These are phyloP conservation scores for Kluyveromyces wickerhamii DNA, from an alignment of 805 yeast species.

Conservation along the genomic window DNA sequence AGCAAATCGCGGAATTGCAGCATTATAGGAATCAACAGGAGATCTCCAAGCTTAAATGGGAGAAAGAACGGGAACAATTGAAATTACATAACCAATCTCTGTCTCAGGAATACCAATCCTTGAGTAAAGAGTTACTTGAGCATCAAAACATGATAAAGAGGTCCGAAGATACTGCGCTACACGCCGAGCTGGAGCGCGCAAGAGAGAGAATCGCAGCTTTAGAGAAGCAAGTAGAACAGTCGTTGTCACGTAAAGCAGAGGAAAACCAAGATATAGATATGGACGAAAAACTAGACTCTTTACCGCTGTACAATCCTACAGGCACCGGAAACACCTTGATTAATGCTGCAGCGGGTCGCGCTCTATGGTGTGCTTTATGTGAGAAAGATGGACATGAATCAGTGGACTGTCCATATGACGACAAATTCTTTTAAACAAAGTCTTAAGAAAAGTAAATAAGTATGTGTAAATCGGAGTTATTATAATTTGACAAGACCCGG, in stretches of 20 bases:
- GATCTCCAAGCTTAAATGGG: conserved; percentile 16
- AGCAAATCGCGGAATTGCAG: conserved; percentile 11
- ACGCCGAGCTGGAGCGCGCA: conserved; percentile 27
- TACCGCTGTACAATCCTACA: conserved; percentile 19
- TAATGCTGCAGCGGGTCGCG: conserved; percentile 65
- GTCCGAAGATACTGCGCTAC: conserved; percentile 19
- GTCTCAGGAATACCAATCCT: conserved; percentile 21
- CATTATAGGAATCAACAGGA: conserved; percentile 12
- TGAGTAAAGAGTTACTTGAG: conserved; percentile 21
- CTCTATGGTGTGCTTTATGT: conserved; percentile 87
- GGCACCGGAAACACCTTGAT: conserved; percentile 9
- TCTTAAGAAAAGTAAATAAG: no score
- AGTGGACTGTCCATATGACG: conserved; percentile 77
- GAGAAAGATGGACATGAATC: conserved; percentile 86
- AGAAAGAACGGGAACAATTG: conserved; percentile 23
- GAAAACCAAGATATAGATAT: neutral
- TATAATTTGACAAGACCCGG: no score
- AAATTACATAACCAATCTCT: conserved; percentile 23
- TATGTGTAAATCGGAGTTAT: no score
- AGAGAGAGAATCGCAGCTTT: conserved; percentile 13
- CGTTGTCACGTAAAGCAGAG: neutral
- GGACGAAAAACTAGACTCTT: conserved; percentile 17
- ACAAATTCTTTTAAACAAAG: conserved; percentile 3
- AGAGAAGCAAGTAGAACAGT: conserved; percentile 19
- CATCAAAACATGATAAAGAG: conserved; percentile 21